Percentiles rank a stretch among this genome's conserved stretches.
Conservation (phyloP, 495 filamentous ascomycete genomes). For the Ramalina peruviana region DNA sequence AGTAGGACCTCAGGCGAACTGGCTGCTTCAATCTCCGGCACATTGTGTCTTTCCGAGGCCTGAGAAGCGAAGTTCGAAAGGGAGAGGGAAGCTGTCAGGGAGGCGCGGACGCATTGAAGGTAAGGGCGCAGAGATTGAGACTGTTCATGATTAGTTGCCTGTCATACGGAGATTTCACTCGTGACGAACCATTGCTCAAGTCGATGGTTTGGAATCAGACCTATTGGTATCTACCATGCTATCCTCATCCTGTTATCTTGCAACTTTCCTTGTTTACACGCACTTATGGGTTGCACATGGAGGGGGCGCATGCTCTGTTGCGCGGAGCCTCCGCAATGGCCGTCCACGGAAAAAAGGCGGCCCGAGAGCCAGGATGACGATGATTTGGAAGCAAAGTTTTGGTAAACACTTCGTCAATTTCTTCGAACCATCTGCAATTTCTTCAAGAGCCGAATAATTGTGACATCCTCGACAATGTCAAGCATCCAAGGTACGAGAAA, state of each 20-base stretch:
- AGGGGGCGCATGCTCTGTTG: no score
- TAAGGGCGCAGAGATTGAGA: constrained; percentile 98
- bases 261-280: no score
- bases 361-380: no score
- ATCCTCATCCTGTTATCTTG: no score
- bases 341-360: no score
- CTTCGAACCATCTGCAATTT: background rate
- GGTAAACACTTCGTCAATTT: background rate
- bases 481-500: constrained; percentile 10
- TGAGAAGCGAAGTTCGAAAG: constrained; percentile 97
- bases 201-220: background rate
- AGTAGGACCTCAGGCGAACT: constrained; percentile 90
- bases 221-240: no score
- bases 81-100: constrained; percentile 82
- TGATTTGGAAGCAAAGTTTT: no score
- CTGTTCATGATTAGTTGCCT: constrained; percentile 27
- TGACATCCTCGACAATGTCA: constrained; percentile 6
- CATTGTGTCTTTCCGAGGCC: constrained; percentile 89
- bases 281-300: no score
- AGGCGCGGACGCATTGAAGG: constrained; percentile 88
- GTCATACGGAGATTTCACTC: background rate
- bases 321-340: no score
- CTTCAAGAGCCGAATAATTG: background rate
- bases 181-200: background rate
- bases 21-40: constrained; percentile 88